phyloP scores from a whole-genome alignment of 768 basidiomycete species.

The Kwoniella bestiolae region DNA sequence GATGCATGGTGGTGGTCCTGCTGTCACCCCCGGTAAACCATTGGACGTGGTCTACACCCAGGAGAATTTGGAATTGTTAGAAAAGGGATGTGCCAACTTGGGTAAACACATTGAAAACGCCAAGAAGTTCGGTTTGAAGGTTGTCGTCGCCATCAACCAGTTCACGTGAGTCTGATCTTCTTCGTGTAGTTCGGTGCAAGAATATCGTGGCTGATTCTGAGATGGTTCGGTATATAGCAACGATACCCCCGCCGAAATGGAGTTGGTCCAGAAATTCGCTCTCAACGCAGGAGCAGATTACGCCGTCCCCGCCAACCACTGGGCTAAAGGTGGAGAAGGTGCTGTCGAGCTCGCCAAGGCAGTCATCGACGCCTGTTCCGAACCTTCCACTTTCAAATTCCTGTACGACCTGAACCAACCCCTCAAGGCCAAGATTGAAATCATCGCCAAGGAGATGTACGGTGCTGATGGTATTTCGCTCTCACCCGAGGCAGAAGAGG shows the following conservation, averaged over 20 bases:
- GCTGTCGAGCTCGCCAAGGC: slow-evolving; percentile 89
- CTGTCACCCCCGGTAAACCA: slow-evolving; percentile 93
- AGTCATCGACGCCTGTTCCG: slow-evolving; percentile 81
- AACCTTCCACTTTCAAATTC: slow-evolving; percentile 80
- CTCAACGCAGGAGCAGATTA: slow-evolving; percentile 88
- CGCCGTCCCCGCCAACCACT: slow-evolving; percentile 94
- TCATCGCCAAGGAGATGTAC: slow-evolving; percentile 89
- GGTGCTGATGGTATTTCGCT: slow-evolving; percentile 88
- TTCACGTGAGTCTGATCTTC: slow-evolving; percentile 71
- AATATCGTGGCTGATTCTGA: neutral
- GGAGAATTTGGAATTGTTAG: slow-evolving; percentile 85
- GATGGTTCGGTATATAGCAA: slow-evolving; percentile 64
- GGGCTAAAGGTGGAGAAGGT: slow-evolving; percentile 93
- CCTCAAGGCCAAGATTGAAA: slow-evolving; percentile 84
- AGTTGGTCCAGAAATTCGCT: slow-evolving; percentile 77
- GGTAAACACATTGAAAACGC: slow-evolving; percentile 92
- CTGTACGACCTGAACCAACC: slow-evolving; percentile 83
- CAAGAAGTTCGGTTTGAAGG: slow-evolving; percentile 94
- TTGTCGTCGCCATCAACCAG: slow-evolving; percentile 91
- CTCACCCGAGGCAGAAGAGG: slow-evolving; percentile 79
- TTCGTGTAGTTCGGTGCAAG: neutral
- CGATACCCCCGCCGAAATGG: slow-evolving; percentile 87
- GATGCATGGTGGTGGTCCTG: slow-evolving; percentile 99
- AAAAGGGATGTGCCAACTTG: slow-evolving; percentile 90
- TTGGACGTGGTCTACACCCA: slow-evolving; percentile 91